Percentiles rank a stretch among this genome's conserved stretches.
phyloP scores from a whole-genome alignment of 345 rosid genomes.

The Excoecaria cochinchinensis region DNA sequence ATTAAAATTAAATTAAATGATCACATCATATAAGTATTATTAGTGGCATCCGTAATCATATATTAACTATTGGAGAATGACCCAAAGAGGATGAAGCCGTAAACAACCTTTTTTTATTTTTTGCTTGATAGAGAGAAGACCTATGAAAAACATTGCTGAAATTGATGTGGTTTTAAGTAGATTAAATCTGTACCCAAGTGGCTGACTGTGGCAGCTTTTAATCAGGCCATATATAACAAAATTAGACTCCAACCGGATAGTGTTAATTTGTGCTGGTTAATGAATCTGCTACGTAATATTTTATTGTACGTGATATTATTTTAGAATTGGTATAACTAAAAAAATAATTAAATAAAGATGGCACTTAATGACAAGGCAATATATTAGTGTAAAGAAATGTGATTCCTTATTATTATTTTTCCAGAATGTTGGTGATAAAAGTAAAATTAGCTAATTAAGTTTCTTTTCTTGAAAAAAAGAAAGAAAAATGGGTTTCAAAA shows the following conservation, averaged over 20 bases:
- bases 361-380: background rate
- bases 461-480: background rate
- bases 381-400: no score
- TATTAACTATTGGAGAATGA: no score
- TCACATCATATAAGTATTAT: no score
- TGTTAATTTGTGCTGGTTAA: background rate
- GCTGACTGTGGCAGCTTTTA: slow-evolving; percentile 17
- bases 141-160: background rate
- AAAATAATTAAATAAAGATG: background rate
- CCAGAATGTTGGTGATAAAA: background rate
- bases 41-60: no score
- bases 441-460: background rate
- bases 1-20: no score
- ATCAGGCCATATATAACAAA: background rate
- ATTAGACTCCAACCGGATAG: slow-evolving; percentile 6
- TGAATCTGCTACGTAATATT: background rate
- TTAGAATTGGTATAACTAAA: background rate
- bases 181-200: background rate
- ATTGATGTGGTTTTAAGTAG: background rate
- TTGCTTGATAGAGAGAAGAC: no score
- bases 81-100: no score
- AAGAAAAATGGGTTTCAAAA: background rate
- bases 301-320: slow-evolving; percentile 11
- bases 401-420: background rate
- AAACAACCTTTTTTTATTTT: no score